Conservation (phyloP, 2,329 filamentous ascomycete species). For the Ilyonectria mors-panacis region DNA sequence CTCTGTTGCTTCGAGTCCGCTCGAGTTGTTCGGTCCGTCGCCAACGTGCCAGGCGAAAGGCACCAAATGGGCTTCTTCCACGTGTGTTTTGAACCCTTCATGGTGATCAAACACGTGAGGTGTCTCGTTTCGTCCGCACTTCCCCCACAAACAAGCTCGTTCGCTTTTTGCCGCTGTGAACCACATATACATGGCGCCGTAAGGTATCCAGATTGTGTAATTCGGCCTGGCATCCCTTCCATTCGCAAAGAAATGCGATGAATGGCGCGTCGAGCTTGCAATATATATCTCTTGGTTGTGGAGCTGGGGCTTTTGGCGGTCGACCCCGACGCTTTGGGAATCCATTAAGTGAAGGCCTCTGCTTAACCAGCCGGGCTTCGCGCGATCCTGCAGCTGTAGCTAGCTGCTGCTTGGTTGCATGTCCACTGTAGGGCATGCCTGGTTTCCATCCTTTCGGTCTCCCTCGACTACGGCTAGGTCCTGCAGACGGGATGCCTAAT, state of each 20-base stretch:
- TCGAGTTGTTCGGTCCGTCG: slow-evolving; percentile 67
- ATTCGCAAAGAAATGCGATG: slow-evolving; percentile 71
- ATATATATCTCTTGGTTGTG: slow-evolving; percentile 60
- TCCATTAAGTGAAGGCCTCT: slow-evolving; percentile 44
- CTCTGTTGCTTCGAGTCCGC: slow-evolving; percentile 36
- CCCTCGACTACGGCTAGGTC: slow-evolving; percentile 50
- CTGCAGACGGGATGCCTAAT: slow-evolving; percentile 20
- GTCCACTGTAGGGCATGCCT: slow-evolving; percentile 49
- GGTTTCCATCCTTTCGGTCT: slow-evolving; percentile 64
- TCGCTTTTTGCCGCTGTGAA: slow-evolving; percentile 59
- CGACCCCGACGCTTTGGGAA: slow-evolving; percentile 59
- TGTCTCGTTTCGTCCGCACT: slow-evolving; percentile 44
- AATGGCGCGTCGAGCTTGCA: slow-evolving; percentile 60
- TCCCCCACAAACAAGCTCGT: slow-evolving; percentile 51
- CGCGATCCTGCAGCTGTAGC: slow-evolving; percentile 41
- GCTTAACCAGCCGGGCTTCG: slow-evolving; percentile 46
- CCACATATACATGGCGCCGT: slow-evolving; percentile 64
- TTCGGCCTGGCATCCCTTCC: slow-evolving; percentile 71
- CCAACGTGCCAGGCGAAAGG: slow-evolving; percentile 71
- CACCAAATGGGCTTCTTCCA: slow-evolving; percentile 68
- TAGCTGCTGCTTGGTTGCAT: slow-evolving; percentile 35
- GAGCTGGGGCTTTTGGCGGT: slow-evolving; percentile 57
- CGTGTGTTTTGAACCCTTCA: slow-evolving; percentile 62
- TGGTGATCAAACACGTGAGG: slow-evolving; percentile 54
- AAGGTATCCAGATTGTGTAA: slow-evolving; percentile 75